Evolutionary conservation across 164 flowering plant genomes (phyloP), one percentile per base, ranked within the genome.

Genomic region (Buxus sempervirens): DNA sequence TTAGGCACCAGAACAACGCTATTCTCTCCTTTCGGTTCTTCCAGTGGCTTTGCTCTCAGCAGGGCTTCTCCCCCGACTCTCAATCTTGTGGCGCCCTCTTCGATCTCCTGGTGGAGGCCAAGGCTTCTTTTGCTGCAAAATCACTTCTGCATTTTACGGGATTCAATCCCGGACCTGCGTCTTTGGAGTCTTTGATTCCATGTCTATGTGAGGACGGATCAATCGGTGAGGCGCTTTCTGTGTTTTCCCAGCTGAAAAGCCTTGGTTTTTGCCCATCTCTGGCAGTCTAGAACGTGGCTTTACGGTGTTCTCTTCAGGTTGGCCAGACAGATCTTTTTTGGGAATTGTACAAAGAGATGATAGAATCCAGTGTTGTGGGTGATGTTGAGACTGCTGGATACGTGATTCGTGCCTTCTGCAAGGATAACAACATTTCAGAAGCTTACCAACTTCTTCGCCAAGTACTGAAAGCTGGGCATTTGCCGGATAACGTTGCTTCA

Each of bases 401-500:
- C 71, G 72, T 91, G 5, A 84, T 91, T 69, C 80, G 72, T 24
- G 88, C 91, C 4, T 82, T 77, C 41, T 87, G 90, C 48, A 64
- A 70, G 63, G 87, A 81, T 42, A 65, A 77, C 0, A 79, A 84
- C 21, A 70, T 70, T 22, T 54, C 48, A 0, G 69, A 78, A 71
- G 91, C 85, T 48, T 83, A 85, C 63, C 78, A 81, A 73, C 82
- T 91, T 60, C 82, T 91, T 66, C 68, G 70, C 18, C 82, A 82
- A 68, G 77, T 78, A 54, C 16, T 84, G 73, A 76, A 80, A 56
- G 71, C 70, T 58, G 90, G 91, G 22, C n/a, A 73, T 63, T 72
- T 58, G 26, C 87, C 89, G 1, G 70, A 72, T n/a, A 82, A 74
- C 19, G 65, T 68, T 56, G 76, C 79, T 85, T 86, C 70, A 76